These are phyloP conservation scores for Petunia secreta DNA, from an alignment of 257 asterid genomes.

Conservation along the genomic window DNA sequence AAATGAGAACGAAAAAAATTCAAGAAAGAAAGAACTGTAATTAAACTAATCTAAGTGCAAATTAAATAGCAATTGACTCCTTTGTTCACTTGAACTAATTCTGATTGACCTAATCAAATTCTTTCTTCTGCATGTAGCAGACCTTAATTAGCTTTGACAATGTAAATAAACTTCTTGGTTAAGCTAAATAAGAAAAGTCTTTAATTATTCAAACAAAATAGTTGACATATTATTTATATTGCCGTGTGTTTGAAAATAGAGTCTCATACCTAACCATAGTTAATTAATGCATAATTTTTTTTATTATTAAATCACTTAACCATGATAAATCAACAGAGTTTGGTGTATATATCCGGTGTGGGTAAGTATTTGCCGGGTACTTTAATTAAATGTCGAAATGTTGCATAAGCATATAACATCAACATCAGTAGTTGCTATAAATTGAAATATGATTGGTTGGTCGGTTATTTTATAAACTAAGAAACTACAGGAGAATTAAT, in stretches of 20 bases:
- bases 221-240: not conserved
- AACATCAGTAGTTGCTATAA: not conserved
- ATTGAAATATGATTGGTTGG: constrained; percentile 3
- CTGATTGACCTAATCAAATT: not conserved
- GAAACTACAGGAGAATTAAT: not conserved
- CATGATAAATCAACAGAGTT: too few species aligned
- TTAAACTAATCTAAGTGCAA: not conserved
- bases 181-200: not conserved
- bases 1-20: too few species aligned
- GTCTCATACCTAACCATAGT: not conserved
- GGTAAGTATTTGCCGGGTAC: not conserved
- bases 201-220: not conserved
- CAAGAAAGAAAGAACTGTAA: too few species aligned
- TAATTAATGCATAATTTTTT: too few species aligned
- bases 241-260: not conserved
- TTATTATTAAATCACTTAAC: too few species aligned
- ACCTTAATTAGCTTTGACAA: not conserved
- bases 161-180: not conserved
- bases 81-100: not conserved
- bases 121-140: not conserved
- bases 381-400: not conserved
- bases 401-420: constrained; percentile 9
- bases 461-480: not conserved
- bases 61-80: not conserved
- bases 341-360: not conserved